Conservation (phyloP, 1,139 yeast genomes). For the Protomyces pachydermus region DNA sequence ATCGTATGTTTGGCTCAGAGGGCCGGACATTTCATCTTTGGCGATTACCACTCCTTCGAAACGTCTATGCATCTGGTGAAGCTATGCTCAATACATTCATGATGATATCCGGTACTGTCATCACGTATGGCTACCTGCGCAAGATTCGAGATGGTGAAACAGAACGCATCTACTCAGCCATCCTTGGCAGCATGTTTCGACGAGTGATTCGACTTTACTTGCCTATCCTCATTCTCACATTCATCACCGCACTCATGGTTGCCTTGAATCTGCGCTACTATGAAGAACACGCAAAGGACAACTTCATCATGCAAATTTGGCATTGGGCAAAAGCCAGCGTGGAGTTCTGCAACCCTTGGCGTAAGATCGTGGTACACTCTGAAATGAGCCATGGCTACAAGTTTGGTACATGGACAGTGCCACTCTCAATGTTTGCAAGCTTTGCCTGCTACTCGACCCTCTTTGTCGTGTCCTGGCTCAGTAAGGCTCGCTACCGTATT, state of each 20-base stretch:
- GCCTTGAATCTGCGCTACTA: background rate
- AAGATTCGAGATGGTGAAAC: background rate
- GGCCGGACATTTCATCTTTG: background rate
- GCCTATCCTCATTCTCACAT: background rate
- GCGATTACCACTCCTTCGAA: conserved; percentile 4
- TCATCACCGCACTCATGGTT: background rate
- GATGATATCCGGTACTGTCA: conserved; percentile 4
- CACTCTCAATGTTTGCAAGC: background rate
- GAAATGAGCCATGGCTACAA: background rate
- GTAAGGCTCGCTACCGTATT: background rate
- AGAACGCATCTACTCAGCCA: background rate
- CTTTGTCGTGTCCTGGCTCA: background rate
- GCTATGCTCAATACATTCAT: conserved; percentile 5
- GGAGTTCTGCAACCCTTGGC: background rate
- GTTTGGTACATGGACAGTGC: background rate
- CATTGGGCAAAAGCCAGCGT: conserved; percentile 1
- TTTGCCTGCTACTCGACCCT: background rate
- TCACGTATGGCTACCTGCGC: conserved; percentile 1
- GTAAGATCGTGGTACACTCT: background rate
- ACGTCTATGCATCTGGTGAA: background rate
- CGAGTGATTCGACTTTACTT: conserved; percentile 1
- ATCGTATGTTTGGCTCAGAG: background rate
- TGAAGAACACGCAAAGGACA: background rate
- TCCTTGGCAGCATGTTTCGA: background rate
- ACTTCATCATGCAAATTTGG: background rate